Evolutionary conservation across 2,329 filamentous ascomycete genomes (phyloP), one percentile per base, ranked within the genome.

Genomic region (Talaromyces sp.): DNA sequence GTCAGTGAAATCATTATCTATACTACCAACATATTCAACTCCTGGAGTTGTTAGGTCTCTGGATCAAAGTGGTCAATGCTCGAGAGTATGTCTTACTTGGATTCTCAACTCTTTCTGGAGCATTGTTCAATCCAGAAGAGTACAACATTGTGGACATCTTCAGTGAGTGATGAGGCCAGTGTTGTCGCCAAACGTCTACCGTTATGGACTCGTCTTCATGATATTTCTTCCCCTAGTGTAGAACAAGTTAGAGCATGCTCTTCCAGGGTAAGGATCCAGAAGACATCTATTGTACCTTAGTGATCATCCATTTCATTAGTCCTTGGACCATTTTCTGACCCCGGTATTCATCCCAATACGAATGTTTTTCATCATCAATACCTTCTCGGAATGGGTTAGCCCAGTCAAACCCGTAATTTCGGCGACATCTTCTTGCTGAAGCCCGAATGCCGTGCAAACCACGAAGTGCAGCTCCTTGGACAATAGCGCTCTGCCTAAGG

Each of bases 391-490:
- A 62, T 4, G 0, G 1, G 0, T 29, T 40, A n/a, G 3, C 8
- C 45, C 29, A 40, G 1, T 0, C 1, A 7, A 58, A 63, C 3
- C 53, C 53, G 10, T 63, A 63, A 45, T 63, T 19, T 38, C 61
- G 38, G n/a, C 61, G 61, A 36, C 61, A 58, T 49, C 17, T 63
- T 47, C 25, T 58, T 22, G 40, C 25, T n/a, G 38, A 51, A 15
- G 61, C 22, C 15, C 38, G 61, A 10, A 63, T 58, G 25, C 53
- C 61, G 2, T 51, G 10, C 29, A 63, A 45, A 8, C 61, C 53
- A 49, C 61, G 53, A 27, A 63, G 51, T n/a, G 61, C 61, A 15
- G 61, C 61, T n/a, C 61, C 61, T 11, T 58, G 53, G 27, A 38
- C 61, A 36, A 63, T 58, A n/a, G 61, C 29, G 13, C 13, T 15